These are phyloP conservation scores for Colletotrichum sp. DNA, from an alignment of 2,329 filamentous ascomycete species.

Conservation along the genomic window DNA sequence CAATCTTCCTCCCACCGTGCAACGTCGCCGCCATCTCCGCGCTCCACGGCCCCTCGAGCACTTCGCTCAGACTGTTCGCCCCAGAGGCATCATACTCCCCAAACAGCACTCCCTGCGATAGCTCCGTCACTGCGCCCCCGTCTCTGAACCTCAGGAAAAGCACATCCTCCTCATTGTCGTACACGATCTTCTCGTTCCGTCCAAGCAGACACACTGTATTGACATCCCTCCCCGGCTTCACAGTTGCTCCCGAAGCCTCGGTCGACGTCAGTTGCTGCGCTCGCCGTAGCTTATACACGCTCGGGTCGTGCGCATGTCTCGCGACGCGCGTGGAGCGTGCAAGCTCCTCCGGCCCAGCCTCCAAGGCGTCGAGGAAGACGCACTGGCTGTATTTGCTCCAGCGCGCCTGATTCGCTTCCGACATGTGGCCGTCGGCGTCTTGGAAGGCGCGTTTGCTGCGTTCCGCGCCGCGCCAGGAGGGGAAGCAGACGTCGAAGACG, in stretches of 20 bases:
- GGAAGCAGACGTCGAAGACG: slow-evolving; percentile 32
- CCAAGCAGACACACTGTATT: slow-evolving; percentile 31
- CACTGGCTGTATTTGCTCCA: slow-evolving; percentile 9
- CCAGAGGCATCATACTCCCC: slow-evolving; percentile 13
- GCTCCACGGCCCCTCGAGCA: slow-evolving; percentile 34
- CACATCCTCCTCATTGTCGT: slow-evolving; percentile 29
- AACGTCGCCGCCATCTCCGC: slow-evolving; percentile 29
- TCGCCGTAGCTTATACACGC: background rate
- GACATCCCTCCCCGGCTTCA: background rate
- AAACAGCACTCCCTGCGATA: background rate
- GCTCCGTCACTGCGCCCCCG: background rate
- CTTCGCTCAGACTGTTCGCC: slow-evolving; percentile 10
- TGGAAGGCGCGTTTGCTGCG: slow-evolving; percentile 2
- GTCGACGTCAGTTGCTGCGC: slow-evolving; percentile 10
- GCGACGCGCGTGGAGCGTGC: background rate
- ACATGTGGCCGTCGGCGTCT: background rate
- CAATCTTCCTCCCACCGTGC: slow-evolving; percentile 27
- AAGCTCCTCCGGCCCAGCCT: background rate
- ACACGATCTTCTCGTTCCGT: slow-evolving; percentile 24
- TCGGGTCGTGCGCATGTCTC: slow-evolving; percentile 3
- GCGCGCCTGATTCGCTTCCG: background rate
- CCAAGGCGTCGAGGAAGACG: slow-evolving; percentile 14
- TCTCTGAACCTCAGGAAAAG: slow-evolving; percentile 32
- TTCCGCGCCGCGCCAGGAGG: slow-evolving; percentile 22
- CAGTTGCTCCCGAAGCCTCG: slow-evolving; percentile 5